Conservation (phyloP, 2,329 filamentous ascomycete species). For the Colletotrichum caudatum region DNA sequence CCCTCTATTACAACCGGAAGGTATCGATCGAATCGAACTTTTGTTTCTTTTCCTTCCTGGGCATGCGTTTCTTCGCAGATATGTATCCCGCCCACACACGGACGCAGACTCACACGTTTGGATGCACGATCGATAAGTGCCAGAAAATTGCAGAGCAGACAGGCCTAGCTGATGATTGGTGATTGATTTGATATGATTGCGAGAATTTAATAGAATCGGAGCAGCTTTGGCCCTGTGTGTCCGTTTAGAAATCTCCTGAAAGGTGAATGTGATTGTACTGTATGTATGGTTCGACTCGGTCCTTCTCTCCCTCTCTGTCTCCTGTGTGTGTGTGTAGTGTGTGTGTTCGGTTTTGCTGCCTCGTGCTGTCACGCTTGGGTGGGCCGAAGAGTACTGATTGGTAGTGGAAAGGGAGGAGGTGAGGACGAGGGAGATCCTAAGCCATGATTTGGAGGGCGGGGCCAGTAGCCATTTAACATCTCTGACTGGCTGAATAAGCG, state of each 20-base stretch:
- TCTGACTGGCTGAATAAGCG: constrained; percentile 66
- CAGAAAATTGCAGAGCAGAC: constrained; percentile 36
- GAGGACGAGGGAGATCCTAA: constrained; percentile 58
- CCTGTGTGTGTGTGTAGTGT: constrained; percentile 13
- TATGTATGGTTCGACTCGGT: constrained; percentile 42
- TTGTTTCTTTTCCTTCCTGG: constrained; percentile 1
- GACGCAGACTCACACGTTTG: background rate
- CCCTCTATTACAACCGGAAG: background rate
- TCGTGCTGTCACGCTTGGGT: constrained; percentile 47
- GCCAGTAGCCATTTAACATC: constrained; percentile 57
- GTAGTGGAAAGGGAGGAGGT: constrained; percentile 59
- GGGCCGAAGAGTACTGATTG: constrained; percentile 61
- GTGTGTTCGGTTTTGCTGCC: constrained; percentile 31
- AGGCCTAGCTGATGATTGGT: constrained; percentile 34
- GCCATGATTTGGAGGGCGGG: constrained; percentile 65
- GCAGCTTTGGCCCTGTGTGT: constrained; percentile 29
- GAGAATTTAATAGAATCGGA: constrained; percentile 32
- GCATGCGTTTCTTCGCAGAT: constrained; percentile 32
- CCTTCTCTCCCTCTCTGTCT: background rate
- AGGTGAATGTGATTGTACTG: constrained; percentile 48
- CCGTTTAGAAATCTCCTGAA: constrained; percentile 35
- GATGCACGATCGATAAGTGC: constrained; percentile 41
- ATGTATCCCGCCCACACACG: constrained; percentile 13
- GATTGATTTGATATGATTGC: constrained; percentile 33
- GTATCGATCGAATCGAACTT: background rate